Conservation (phyloP, 1,139 yeast genomes). For the Yamadazyma dushanensis region DNA sequence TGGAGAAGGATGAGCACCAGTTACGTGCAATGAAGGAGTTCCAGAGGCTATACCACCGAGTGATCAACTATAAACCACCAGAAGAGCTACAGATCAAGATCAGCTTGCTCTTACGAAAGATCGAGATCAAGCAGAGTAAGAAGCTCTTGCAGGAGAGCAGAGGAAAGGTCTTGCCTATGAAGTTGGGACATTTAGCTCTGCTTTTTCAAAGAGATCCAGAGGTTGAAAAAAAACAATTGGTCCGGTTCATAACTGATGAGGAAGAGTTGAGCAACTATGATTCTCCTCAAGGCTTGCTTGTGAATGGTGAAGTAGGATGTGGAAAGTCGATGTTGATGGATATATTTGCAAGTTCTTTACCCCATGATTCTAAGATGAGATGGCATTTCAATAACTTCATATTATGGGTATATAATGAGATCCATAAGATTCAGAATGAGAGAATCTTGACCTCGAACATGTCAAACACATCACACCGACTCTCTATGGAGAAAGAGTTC, state of each 20-base stretch:
- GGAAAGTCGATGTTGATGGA: constrained; percentile 78
- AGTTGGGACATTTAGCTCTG: constrained; percentile 20
- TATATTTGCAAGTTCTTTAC: constrained; percentile 64
- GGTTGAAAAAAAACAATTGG: constrained; percentile 33
- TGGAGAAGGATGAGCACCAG: constrained; percentile 58
- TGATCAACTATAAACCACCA: constrained; percentile 62
- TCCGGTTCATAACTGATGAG: constrained; percentile 58
- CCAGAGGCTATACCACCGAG: constrained; percentile 59
- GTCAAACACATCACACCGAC: constrained; percentile 27
- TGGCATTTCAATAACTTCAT: constrained; percentile 75
- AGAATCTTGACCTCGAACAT: constrained; percentile 34
- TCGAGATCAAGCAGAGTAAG: constrained; percentile 41
- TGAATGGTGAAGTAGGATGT: constrained; percentile 76
- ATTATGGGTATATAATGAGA: constrained; percentile 64
- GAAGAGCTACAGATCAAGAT: constrained; percentile 48
- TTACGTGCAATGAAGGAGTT: constrained; percentile 64
- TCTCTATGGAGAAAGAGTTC: constrained; percentile 61
- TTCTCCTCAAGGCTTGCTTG: constrained; percentile 63
- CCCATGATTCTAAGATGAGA: constrained; percentile 62
- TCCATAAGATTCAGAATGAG: constrained; percentile 53
- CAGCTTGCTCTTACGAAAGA: constrained; percentile 45
- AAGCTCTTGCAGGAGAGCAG: constrained; percentile 13
- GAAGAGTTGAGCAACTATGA: constrained; percentile 58
- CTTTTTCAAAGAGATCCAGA: constrained; percentile 30
- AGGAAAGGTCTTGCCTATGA: constrained; percentile 14